These are phyloP conservation scores for Cystoderma amianthinum DNA, from an alignment of 768 basidiomycete species.

Conservation along the genomic window DNA sequence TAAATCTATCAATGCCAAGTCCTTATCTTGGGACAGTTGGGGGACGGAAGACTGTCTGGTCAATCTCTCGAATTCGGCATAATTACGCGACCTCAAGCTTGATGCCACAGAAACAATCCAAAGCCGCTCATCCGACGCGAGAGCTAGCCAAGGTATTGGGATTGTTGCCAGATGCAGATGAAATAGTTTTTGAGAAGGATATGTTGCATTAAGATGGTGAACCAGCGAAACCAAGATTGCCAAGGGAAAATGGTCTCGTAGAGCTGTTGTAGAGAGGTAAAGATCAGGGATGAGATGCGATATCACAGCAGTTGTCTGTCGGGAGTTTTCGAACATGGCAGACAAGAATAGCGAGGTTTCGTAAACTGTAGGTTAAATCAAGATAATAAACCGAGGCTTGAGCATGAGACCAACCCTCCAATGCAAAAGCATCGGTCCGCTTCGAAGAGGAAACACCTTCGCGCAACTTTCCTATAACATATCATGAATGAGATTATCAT, in stretches of 20 bases:
- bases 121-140: constrained; percentile 20
- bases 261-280: constrained; percentile 23
- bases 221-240: constrained; percentile 45
- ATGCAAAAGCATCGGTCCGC: constrained; percentile 52
- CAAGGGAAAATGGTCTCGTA: constrained; percentile 14
- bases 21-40: constrained; percentile 10
- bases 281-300: constrained; percentile 49
- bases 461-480: constrained; percentile 57
- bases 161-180: constrained; percentile 35
- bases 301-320: constrained; percentile 57
- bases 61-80: constrained; percentile 41
- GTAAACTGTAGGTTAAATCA: constrained; percentile 40
- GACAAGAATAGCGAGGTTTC: constrained; percentile 68
- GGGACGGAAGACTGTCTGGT: constrained; percentile 21
- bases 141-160: constrained; percentile 30
- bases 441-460: constrained; percentile 63
- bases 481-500: constrained; percentile 1
- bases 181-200: constrained; percentile 62
- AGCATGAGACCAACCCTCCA: constrained; percentile 47
- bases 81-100: constrained; percentile 48
- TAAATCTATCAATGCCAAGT: not conserved
- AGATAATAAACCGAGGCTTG: not conserved
- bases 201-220: constrained; percentile 47
- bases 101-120: constrained; percentile 53
- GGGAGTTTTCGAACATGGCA: constrained; percentile 51